A percentile compares a stretch with the other conserved stretches of the same genome.
phyloP scores from a whole-genome alignment of 1,284 basidiomycete genomes.

The Filobasidium uniguttulatum region DNA sequence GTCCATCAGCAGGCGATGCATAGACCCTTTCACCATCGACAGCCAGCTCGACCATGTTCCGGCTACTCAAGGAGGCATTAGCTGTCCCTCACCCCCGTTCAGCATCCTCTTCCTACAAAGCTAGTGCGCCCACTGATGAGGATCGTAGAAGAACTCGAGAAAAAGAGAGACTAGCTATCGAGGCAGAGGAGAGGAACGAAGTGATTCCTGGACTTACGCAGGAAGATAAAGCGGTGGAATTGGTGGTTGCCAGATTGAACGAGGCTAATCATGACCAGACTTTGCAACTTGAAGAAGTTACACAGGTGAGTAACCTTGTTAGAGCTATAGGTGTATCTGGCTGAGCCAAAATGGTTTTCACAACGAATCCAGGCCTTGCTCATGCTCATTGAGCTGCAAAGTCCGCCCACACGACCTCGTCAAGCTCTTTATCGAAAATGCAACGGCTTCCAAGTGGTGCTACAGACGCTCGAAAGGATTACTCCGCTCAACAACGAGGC shows the following conservation, averaged over 20 bases:
- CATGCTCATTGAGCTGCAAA: neutral
- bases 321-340: neutral
- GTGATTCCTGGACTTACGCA: neutral
- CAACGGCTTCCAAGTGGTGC: neutral
- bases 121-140: neutral
- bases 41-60: constrained; percentile 12
- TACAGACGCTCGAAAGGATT: neutral
- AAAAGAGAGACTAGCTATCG: neutral
- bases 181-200: no score
- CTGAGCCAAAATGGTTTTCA: neutral
- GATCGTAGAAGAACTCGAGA: neutral
- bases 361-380: neutral
- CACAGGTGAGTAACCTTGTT: neutral
- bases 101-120: neutral
- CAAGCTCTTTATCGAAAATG: neutral
- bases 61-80: constrained; percentile 14
- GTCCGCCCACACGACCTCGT: neutral
- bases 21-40: no score
- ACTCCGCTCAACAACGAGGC: no score
- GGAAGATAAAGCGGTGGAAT: constrained; percentile 8
- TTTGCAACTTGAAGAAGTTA: neutral
- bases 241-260: neutral
- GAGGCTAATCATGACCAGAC: neutral
- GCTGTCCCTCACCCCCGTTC: constrained; percentile 5
- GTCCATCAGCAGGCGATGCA: no score